Percentiles rank a stretch among this genome's conserved stretches.
Conservation (phyloP, 768 basidiomycete species). For the Leccinum pellstonianum region DNA sequence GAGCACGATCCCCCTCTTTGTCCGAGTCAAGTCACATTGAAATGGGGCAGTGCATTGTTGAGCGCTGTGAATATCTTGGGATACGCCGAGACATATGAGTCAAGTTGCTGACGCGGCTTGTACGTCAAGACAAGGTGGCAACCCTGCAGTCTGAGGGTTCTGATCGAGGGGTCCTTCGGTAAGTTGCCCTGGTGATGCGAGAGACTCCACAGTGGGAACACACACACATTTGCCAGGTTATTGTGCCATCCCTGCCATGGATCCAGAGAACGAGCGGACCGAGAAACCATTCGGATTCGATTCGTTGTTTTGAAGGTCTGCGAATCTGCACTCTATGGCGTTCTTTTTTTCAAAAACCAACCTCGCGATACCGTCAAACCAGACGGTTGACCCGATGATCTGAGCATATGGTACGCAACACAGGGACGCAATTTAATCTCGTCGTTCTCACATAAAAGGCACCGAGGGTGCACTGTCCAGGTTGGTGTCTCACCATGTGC, state of each 20-base stretch:
- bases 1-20: background rate
- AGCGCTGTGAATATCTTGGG: conserved; percentile 3
- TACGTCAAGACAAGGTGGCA: background rate
- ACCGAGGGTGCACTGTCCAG: background rate
- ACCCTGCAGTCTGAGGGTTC: conserved; percentile 19
- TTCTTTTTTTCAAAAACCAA: too few relatives aligned
- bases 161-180: conserved; percentile 7
- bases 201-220: conserved; percentile 11
- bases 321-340: too few relatives aligned
- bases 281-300: background rate
- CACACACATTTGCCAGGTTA: background rate
- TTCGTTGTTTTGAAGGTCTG: background rate
- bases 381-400: too few relatives aligned
- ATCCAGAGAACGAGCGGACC: background rate
- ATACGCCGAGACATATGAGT: conserved; percentile 16
- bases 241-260: background rate
- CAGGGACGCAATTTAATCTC: background rate
- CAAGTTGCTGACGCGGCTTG: conserved; percentile 25
- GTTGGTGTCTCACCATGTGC: background rate
- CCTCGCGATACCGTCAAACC: too few relatives aligned
- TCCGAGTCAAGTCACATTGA: background rate
- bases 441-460: background rate
- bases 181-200: background rate
- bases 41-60: background rate
- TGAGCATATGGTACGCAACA: too few relatives aligned